Evolutionary conservation across 2,329 filamentous ascomycete species (phyloP).

Genomic region (Trichophyton simii): DNA sequence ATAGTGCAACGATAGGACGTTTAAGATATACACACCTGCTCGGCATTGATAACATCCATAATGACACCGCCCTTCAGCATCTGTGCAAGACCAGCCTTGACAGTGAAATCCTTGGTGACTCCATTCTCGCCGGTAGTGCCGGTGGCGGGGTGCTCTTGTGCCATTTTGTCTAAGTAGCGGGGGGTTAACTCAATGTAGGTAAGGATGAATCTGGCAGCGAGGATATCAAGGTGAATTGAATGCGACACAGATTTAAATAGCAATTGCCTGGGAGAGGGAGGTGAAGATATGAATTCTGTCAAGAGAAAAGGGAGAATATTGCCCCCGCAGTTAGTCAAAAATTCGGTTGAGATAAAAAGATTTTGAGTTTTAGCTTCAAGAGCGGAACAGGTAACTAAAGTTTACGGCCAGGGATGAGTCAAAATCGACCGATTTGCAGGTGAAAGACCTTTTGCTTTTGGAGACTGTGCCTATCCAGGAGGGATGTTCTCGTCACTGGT

Average conservation of each 20-base stretch:
- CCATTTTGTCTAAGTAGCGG: constrained; percentile 20
- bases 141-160: constrained; percentile 21
- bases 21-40: constrained; percentile 44
- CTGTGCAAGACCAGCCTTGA: constrained; percentile 90
- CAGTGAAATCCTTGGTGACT: constrained; percentile 53
- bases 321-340: constrained; percentile 2
- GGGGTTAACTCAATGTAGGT: neutral
- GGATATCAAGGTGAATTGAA: neutral
- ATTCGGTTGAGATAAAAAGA: constrained; percentile 3
- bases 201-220: neutral
- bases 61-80: constrained; percentile 99
- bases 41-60: constrained; percentile 94
- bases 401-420: neutral
- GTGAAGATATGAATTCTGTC: neutral
- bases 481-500: neutral
- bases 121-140: constrained; percentile 33
- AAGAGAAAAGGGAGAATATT: neutral
- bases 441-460: neutral
- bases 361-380: constrained; percentile 1
- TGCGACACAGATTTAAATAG: neutral
- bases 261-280: neutral
- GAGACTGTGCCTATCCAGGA: neutral
- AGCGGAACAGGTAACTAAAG: neutral
- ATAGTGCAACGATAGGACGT: neutral
- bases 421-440: neutral